A percentile compares a stretch with the other conserved stretches of the same genome.
phyloP scores from a whole-genome alignment of 2,329 filamentous ascomycete species.

The Dactylellina leptospora region DNA sequence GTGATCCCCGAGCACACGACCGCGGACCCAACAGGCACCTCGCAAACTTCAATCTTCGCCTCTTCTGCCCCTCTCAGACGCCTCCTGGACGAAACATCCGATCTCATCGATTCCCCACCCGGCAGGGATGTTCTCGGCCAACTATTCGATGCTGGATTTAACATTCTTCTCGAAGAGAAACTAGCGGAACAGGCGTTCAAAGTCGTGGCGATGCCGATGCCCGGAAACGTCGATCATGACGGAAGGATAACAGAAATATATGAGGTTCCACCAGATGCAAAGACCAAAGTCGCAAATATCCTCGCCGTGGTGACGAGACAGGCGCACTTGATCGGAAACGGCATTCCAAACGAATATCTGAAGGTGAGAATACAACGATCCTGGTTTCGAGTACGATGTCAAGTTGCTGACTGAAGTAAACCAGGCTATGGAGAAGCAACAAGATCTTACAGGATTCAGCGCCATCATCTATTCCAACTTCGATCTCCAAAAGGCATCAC shows the following conservation, averaged over 20 bases:
- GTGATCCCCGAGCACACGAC: constrained; percentile 69
- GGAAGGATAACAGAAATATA: constrained; percentile 65
- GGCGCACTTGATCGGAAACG: constrained; percentile 86
- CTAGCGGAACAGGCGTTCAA: constrained; percentile 82
- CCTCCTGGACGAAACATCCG: constrained; percentile 92
- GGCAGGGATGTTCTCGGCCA: constrained; percentile 87
- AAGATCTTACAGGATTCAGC: constrained; percentile 81
- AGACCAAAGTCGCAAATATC: constrained; percentile 82
- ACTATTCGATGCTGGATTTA: constrained; percentile 87
- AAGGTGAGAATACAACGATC: constrained; percentile 60
- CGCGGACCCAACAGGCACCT: constrained; percentile 58
- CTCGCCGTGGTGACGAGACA: constrained; percentile 89
- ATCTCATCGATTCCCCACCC: constrained; percentile 90
- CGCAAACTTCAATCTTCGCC: constrained; percentile 59
- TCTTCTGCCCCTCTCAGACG: constrained; percentile 74
- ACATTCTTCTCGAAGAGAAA: constrained; percentile 81
- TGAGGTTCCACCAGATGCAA: constrained; percentile 62
- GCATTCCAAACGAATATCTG: constrained; percentile 75
- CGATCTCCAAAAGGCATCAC: constrained; percentile 60
- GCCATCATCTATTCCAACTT: constrained; percentile 89
- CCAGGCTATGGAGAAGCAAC: constrained; percentile 76
- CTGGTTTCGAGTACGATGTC: constrained; percentile 56
- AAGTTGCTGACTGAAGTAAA: constrained; percentile 64
- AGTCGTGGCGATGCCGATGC: constrained; percentile 61
- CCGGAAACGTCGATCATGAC: constrained; percentile 54